phyloP scores from a whole-genome alignment of 768 basidiomycete genomes.

The Botryobasidium botryosum region DNA sequence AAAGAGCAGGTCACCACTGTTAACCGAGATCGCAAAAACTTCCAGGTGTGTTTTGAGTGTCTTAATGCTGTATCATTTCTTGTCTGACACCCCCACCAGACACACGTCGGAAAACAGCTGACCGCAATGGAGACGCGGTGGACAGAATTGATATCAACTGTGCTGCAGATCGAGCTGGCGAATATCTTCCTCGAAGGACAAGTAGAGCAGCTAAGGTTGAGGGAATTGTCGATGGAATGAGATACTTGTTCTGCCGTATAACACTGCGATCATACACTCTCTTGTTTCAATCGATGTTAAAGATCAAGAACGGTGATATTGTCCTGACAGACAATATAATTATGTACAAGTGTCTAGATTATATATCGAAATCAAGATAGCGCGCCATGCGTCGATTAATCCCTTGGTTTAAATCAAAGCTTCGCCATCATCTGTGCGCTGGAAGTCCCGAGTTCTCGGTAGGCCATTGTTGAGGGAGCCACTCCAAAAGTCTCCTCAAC shows the following conservation, averaged over 20 bases:
- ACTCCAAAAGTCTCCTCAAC: constrained; percentile 68
- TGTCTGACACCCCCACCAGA: constrained; percentile 34
- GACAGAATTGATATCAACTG: constrained; percentile 82
- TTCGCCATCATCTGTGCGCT: too few species aligned
- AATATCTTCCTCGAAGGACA: constrained; percentile 78
- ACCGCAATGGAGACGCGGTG: constrained; percentile 71
- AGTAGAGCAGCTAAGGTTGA: constrained; percentile 25
- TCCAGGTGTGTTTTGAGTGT: constrained; percentile 34
- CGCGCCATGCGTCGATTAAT: too few species aligned
- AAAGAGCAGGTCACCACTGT: constrained; percentile 67
- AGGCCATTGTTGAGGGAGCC: constrained; percentile 16
- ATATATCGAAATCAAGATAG: too few species aligned
- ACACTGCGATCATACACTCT: too few species aligned
- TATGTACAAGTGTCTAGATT: too few species aligned
- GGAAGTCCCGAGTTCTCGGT: too few species aligned
- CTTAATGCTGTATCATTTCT: not conserved
- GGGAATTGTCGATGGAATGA: constrained; percentile 14
- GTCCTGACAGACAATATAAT: too few species aligned
- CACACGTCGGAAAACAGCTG: constrained; percentile 60
- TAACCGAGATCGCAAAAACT: constrained; percentile 78
- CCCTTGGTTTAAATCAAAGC: too few species aligned
- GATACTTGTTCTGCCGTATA: too few species aligned
- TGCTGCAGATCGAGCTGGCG: constrained; percentile 91
- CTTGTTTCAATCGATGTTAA: too few species aligned
- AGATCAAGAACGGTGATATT: too few species aligned